A percentile compares a stretch with the other conserved stretches of the same genome.
These are phyloP conservation scores for Nicotiana noctiflora DNA, from an alignment of 257 asterid genomes.

Conservation along the genomic window DNA sequence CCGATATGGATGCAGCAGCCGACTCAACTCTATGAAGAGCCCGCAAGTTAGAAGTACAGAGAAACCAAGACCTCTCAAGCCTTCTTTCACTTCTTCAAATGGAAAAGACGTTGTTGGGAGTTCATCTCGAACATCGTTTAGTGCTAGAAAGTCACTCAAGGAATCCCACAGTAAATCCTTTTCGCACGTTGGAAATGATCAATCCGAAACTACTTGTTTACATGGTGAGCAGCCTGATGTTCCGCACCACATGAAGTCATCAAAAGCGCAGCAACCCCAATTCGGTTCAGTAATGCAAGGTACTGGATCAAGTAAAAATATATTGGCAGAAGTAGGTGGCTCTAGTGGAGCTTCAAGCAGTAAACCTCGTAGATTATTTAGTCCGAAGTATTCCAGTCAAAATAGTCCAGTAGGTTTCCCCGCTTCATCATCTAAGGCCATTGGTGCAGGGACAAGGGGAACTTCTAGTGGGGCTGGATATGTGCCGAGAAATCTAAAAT, in stretches of 20 bases:
- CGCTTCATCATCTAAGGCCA: slow-evolving; percentile 19
- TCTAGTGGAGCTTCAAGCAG: slow-evolving; percentile 29
- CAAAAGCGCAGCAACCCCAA: background rate
- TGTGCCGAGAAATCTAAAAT: slow-evolving; percentile 38
- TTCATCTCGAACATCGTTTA: slow-evolving; percentile 28
- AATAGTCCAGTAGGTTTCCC: background rate
- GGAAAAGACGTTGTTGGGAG: slow-evolving; percentile 32
- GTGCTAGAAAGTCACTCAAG: slow-evolving; percentile 20
- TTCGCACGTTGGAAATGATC: slow-evolving; percentile 24
- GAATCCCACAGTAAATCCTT: slow-evolving; percentile 28
- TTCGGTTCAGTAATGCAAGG: background rate
- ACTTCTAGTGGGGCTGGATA: slow-evolving; percentile 24
- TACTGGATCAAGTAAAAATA: slow-evolving; percentile 23
- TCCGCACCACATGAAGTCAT: slow-evolving; percentile 11
- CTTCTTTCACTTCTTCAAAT: slow-evolving; percentile 31
- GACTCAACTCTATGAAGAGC: slow-evolving; percentile 39
- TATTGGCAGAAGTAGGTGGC: slow-evolving; percentile 25
- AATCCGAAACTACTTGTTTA: slow-evolving; percentile 30
- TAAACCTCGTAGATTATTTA: slow-evolving; percentile 5
- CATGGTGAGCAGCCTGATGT: slow-evolving; percentile 21
- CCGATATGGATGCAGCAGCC: slow-evolving; percentile 78
- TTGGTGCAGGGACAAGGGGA: slow-evolving; percentile 19
- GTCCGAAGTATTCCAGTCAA: slow-evolving; percentile 1
- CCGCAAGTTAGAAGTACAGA: slow-evolving; percentile 25
- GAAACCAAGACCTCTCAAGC: slow-evolving; percentile 36